Evolutionary conservation across 257 asterid genomes (phyloP).

Genomic region (Handroanthus guayacan): DNA sequence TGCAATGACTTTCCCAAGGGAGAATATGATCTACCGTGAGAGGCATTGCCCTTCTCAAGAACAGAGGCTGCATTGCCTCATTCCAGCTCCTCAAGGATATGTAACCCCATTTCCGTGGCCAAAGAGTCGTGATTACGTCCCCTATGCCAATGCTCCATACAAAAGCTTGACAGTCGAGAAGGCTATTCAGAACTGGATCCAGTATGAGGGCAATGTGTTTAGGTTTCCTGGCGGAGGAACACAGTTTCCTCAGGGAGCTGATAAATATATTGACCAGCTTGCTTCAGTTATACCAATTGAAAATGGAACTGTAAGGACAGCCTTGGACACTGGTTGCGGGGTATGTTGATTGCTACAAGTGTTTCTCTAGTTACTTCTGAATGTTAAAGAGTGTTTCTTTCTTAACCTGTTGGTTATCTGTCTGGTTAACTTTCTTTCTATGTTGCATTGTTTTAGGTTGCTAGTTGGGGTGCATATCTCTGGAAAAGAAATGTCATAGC

Average conservation of each 20-base stretch:
- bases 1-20: conserved; percentile 58
- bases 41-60: conserved; percentile 59
- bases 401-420: neutral
- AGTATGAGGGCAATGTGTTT: conserved; percentile 68
- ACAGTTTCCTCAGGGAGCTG: conserved; percentile 73
- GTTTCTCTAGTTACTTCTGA: conserved; percentile 1
- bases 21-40: conserved; percentile 60
- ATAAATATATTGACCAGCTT: conserved; percentile 68
- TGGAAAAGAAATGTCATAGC: conserved; percentile 63
- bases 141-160: conserved; percentile 69
- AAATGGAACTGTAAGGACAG: conserved; percentile 69
- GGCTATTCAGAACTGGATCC: conserved; percentile 75
- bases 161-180: conserved; percentile 70
- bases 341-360: conserved; percentile 39
- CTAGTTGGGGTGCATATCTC: conserved; percentile 75
- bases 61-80: conserved; percentile 57
- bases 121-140: conserved; percentile 71
- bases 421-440: conserved; percentile 10
- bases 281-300: conserved; percentile 64
- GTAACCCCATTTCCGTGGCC: conserved; percentile 72
- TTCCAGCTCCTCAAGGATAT: conserved; percentile 68
- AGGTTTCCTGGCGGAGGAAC: conserved; percentile 77
- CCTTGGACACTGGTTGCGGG: conserved; percentile 72
- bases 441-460: conserved; percentile 48
- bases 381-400: conserved; percentile 1